Evolutionary conservation across 352 stramenopile genomes (phyloP), one percentile per base, ranked within the genome.

Genomic region (Phytophthora capsici): DNA sequence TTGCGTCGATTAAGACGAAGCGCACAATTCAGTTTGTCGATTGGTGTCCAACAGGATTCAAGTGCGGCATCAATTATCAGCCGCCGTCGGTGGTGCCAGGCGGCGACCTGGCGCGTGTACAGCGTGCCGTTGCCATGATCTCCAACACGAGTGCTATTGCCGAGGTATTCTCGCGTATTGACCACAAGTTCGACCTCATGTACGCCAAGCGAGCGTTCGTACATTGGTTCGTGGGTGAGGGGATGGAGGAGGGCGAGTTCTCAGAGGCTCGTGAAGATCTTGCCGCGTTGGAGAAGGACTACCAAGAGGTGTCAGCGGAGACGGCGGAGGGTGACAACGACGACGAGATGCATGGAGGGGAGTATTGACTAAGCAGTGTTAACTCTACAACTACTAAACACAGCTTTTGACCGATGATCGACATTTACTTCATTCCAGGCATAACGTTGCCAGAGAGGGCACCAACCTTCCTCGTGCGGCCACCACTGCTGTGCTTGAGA

Each of bases 241-340:
- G 97, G 77, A 99, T 99, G 98, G 97, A 99, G 77, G 98, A 99
- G 80, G 97, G 97, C 59, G 98, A 99, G 77, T 99, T 99, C 80
- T 98, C 43, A 20, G 28, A 54, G 47, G 47, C 28, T 6, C 30
- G 28, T n/a, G 47, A 54, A 40, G 47, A 54, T 37, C n/a, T 54
- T 28, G 28, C 47, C 8, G 36, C 36, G 36, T 41, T 41, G 36
- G 36, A 41, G 14, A 41, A 41, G 16, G 36, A 41, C 36, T 49
- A 32, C 22, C 10, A 28, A 14, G 19, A 45, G n/a, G 38, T 45
- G 38, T 45, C 38, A 23, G 38, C 17, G 38, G 38, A 45, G n/a
- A 45, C 38, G 2, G 30, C 47, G n/a, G 47, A 54, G 28, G 47
- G 28, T 13, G 47, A 54, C 9, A 26, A 9, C 28, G 26, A 53